A percentile compares a stretch with the other conserved stretches of the same genome.
These are phyloP conservation scores for Leccinum rimulosum DNA, from an alignment of 768 basidiomycete species.

Conservation along the genomic window DNA sequence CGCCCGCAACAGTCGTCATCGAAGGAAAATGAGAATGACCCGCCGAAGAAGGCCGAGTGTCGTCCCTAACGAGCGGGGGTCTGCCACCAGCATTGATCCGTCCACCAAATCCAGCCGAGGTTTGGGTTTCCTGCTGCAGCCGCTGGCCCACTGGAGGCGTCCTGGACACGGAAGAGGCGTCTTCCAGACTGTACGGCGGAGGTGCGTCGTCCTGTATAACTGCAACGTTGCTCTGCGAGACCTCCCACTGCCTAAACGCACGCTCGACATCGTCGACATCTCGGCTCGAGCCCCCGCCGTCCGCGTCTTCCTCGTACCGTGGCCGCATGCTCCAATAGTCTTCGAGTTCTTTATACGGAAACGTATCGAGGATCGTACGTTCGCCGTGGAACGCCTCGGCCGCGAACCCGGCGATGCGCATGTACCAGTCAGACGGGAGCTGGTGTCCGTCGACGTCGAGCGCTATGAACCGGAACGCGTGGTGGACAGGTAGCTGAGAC, in stretches of 20 bases:
- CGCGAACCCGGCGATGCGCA: constrained; percentile 74
- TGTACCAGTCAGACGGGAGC: constrained; percentile 82
- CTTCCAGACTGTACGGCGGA: constrained; percentile 67
- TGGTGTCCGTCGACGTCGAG: constrained; percentile 78
- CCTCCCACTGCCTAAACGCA: constrained; percentile 46
- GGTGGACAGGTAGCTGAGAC: constrained; percentile 57
- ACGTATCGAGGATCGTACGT: constrained; percentile 57
- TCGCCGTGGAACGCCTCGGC: constrained; percentile 66
- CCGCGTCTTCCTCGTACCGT: constrained; percentile 41
- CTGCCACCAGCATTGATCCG: background rate
- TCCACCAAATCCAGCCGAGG: background rate
- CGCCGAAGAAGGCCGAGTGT: constrained; percentile 7
- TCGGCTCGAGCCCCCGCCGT: constrained; percentile 1
- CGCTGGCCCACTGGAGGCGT: background rate
- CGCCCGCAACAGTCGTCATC: background rate
- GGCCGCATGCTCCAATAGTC: constrained; percentile 73
- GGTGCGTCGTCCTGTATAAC: constrained; percentile 51
- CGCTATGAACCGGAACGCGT: constrained; percentile 60
- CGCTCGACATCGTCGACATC: constrained; percentile 24
- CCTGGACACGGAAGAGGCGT: constrained; percentile 6
- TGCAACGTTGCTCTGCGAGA: background rate
- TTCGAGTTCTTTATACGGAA: constrained; percentile 68
- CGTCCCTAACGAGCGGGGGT: background rate
- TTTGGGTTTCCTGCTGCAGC: background rate
- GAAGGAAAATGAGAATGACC: constrained; percentile 4